phyloP scores from a whole-genome alignment of 2,329 filamentous ascomycete species.

The Fusarium udum region DNA sequence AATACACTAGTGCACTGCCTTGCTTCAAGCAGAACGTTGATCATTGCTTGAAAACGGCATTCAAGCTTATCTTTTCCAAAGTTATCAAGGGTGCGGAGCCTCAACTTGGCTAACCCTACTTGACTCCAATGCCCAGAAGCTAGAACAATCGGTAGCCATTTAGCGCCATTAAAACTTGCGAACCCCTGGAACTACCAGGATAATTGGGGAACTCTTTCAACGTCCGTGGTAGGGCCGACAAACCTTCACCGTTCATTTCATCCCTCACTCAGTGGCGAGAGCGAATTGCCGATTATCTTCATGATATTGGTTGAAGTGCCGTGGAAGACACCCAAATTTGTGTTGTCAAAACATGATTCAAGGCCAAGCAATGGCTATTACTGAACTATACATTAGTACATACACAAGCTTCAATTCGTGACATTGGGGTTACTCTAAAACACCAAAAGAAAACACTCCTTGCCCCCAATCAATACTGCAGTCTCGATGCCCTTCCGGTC shows the following conservation, averaged over 20 bases:
- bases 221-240: conserved; percentile 31
- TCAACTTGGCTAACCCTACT: conserved; percentile 21
- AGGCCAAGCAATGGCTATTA: neutral
- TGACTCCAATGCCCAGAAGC: conserved; percentile 18
- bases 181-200: conserved; percentile 22
- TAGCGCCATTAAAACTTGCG: conserved; percentile 15
- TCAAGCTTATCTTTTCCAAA: conserved; percentile 12
- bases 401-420: neutral
- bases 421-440: conserved; percentile 16
- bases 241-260: conserved; percentile 20
- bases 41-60: neutral
- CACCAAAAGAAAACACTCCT: neutral
- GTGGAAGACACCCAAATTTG: neutral
- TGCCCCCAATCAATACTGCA: neutral
- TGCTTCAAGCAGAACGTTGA: neutral
- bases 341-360: neutral
- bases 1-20: neutral
- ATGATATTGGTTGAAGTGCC: neutral
- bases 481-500: neutral
- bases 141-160: conserved; percentile 28
- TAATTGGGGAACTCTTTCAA: conserved; percentile 21
- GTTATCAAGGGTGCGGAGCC: conserved; percentile 11
- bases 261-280: neutral
- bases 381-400: neutral
- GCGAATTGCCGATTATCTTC: neutral